These are phyloP conservation scores for Annulohypoxylon truncatum DNA, from an alignment of 2,329 filamentous ascomycete genomes.

Conservation along the genomic window DNA sequence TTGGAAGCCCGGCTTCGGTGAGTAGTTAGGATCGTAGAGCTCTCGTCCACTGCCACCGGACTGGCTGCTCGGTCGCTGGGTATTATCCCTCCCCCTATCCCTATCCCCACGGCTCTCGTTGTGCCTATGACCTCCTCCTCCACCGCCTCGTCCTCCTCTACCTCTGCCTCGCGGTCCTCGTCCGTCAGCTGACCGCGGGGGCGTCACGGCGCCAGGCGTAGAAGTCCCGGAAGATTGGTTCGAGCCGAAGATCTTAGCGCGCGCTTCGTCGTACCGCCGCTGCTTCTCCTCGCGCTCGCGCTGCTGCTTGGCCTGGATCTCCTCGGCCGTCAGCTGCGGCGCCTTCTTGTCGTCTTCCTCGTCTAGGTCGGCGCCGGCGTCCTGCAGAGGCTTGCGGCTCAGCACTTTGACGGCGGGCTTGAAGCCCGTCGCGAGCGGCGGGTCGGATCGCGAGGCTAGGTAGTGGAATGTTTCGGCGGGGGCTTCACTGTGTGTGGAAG, in stretches of 20 bases:
- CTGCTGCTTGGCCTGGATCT: constrained; percentile 81
- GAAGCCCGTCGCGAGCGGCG: constrained; percentile 70
- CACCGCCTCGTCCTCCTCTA: constrained; percentile 54
- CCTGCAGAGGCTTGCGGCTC: constrained; percentile 79
- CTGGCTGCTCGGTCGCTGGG: constrained; percentile 48
- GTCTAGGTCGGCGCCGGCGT: constrained; percentile 61
- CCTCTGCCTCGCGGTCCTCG: constrained; percentile 63
- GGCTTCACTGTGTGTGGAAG: constrained; percentile 68
- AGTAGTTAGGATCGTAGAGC: constrained; percentile 82
- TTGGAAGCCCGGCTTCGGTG: constrained; percentile 69
- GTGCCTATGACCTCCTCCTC: constrained; percentile 49
- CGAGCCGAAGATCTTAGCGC: constrained; percentile 85
- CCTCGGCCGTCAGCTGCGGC: constrained; percentile 76
- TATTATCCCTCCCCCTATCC: constrained; percentile 41
- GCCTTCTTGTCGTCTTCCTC: constrained; percentile 71
- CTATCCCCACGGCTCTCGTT: constrained; percentile 49
- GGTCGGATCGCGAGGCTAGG: constrained; percentile 65
- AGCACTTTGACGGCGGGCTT: constrained; percentile 87
- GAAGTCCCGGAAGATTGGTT: constrained; percentile 66
- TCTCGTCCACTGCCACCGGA: constrained; percentile 60
- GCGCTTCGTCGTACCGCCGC: constrained; percentile 86
- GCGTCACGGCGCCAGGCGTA: constrained; percentile 71
- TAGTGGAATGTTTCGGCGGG: constrained; percentile 75
- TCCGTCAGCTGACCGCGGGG: constrained; percentile 62
- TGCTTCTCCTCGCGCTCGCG: constrained; percentile 89